Evolutionary conservation across 345 rosid species (phyloP).

Genomic region (Raphanus sativus): DNA sequence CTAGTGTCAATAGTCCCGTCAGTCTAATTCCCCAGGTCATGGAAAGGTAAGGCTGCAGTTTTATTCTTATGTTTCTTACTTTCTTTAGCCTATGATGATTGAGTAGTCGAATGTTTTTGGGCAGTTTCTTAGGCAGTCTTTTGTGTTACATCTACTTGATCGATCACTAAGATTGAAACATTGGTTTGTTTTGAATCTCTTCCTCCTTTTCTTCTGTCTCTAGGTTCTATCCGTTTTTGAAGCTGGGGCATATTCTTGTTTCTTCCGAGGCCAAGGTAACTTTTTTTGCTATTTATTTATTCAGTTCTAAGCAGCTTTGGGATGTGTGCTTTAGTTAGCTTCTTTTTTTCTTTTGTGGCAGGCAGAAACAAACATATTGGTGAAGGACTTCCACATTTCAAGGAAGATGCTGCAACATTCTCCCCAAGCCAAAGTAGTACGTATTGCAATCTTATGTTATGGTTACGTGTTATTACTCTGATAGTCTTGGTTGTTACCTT

Average conservation of each 20-base stretch:
- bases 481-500: background rate
- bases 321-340: slow-evolving; percentile 19
- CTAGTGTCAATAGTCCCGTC: slow-evolving; percentile 31
- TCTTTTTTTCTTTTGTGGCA: slow-evolving; percentile 33
- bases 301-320: background rate
- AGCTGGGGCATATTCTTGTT: slow-evolving; percentile 56
- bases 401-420: slow-evolving; percentile 40
- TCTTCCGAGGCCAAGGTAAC: slow-evolving; percentile 66
- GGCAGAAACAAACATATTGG: slow-evolving; percentile 60
- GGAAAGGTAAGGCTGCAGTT: slow-evolving; percentile 45
- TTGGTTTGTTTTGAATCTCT: background rate
- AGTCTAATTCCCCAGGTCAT: slow-evolving; percentile 48
- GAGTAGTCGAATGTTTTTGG: background rate
- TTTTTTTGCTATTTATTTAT: background rate
- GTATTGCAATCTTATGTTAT: slow-evolving; percentile 24
- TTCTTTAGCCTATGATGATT: background rate
- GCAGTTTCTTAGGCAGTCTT: background rate
- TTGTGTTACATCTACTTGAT: background rate
- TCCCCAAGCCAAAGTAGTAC: slow-evolving; percentile 53
- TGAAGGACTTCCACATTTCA: slow-evolving; percentile 58
- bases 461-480: background rate
- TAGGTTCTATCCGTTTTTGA: slow-evolving; percentile 79
- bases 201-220: slow-evolving; percentile 15
- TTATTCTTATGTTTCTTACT: background rate
- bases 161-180: background rate